Conservation (phyloP, 805 yeast species). For the Naumovozyma dairenensis region DNA sequence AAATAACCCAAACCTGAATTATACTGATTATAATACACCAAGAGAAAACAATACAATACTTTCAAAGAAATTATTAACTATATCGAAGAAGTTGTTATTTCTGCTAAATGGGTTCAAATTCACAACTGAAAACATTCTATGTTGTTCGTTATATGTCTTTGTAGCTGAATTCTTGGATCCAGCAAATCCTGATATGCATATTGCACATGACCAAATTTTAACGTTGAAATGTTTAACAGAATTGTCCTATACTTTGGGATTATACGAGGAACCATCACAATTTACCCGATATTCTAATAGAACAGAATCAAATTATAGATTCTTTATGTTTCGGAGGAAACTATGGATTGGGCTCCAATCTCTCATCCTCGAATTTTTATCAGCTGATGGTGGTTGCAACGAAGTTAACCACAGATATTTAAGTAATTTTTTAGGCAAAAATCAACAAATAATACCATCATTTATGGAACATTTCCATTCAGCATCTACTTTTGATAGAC, state of each 20-base stretch:
- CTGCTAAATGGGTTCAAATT: conserved; percentile 8
- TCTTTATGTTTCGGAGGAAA: conserved; percentile 5
- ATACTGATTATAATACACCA: not conserved
- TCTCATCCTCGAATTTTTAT: conserved; percentile 3
- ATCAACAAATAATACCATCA: conserved; percentile 1
- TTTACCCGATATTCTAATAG: conserved; percentile 4
- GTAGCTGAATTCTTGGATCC: conserved; percentile 7
- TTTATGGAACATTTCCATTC: conserved; percentile 2
- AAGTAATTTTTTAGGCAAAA: conserved; percentile 1
- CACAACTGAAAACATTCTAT: conserved; percentile 7
- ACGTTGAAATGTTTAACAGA: conserved; percentile 5
- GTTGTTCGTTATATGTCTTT: conserved; percentile 7
- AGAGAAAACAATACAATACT: conserved; percentile 1
- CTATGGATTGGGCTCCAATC: conserved; percentile 8
- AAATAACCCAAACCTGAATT: not conserved
- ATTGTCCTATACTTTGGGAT: conserved; percentile 6
- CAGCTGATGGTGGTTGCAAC: conserved; percentile 6
- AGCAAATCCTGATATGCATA: conserved; percentile 4
- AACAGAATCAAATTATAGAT: not conserved
- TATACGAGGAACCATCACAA: conserved; percentile 7
- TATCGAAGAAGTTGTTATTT: conserved; percentile 6
- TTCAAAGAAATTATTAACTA: not conserved
- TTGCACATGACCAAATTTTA: conserved; percentile 4
- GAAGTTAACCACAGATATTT: conserved; percentile 3
- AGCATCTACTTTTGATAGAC: conserved; percentile 1